A percentile compares a stretch with the other conserved stretches of the same genome.
Conservation (phyloP, 2,329 filamentous ascomycete species). For the Didymella lethalis region DNA sequence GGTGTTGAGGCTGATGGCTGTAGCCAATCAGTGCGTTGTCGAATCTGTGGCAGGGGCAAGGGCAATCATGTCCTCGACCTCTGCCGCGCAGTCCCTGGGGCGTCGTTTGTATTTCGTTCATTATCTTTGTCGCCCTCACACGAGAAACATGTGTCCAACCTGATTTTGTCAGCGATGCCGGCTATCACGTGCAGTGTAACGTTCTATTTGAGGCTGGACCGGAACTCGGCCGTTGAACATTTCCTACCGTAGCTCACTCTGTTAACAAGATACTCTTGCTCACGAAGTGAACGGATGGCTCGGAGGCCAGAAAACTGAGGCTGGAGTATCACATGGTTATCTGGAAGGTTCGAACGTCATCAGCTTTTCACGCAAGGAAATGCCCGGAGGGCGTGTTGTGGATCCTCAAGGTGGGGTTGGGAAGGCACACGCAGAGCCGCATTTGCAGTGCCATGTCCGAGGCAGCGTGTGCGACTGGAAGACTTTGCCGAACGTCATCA, state of each 20-base stretch:
- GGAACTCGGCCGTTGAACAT: constrained; percentile 10
- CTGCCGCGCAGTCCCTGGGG: not conserved
- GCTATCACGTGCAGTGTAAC: constrained; percentile 1
- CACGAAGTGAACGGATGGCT: constrained; percentile 9
- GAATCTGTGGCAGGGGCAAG: not conserved
- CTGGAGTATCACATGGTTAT: not conserved
- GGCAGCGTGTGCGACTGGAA: not conserved
- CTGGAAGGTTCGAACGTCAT: constrained; percentile 24
- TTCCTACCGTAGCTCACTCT: constrained; percentile 4
- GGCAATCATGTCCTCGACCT: not conserved
- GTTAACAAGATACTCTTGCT: not conserved
- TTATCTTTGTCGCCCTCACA: not conserved
- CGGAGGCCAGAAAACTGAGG: constrained; percentile 7
- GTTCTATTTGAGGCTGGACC: constrained; percentile 7
- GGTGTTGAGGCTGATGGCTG: constrained; percentile 1
- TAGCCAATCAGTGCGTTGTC: constrained; percentile 4
- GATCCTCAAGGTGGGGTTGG: constrained; percentile 10
- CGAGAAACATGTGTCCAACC: not conserved
- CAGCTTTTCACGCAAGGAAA: constrained; percentile 13
- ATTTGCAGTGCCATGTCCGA: not conserved
- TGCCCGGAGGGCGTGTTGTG: constrained; percentile 4
- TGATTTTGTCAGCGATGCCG: not conserved
- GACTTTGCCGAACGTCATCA: not conserved
- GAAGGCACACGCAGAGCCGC: constrained; percentile 5
- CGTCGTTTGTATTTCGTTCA: not conserved